Percentiles rank a stretch among this genome's conserved stretches.
phyloP scores from a whole-genome alignment of 768 basidiomycete genomes.

The Termitomyces sp. region DNA sequence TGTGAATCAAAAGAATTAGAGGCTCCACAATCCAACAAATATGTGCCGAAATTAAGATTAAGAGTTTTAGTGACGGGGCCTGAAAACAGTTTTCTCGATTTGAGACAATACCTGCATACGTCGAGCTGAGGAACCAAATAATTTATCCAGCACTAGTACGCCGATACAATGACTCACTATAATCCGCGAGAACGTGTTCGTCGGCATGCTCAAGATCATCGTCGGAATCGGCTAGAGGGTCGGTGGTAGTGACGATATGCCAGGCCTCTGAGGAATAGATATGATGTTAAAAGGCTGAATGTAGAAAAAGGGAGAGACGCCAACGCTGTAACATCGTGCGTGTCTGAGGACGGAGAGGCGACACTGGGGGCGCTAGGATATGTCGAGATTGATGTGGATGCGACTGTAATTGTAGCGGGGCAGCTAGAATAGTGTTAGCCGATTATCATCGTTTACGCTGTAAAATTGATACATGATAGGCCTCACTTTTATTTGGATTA shows the following conservation, averaged over 20 bases:
- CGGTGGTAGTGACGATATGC: constrained; percentile 58
- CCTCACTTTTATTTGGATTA: constrained; percentile 16
- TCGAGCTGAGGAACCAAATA: constrained; percentile 3
- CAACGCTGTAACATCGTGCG: constrained; percentile 46
- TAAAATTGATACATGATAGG: neutral
- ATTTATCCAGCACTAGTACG: neutral
- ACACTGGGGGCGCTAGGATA: constrained; percentile 15
- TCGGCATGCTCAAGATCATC: constrained; percentile 52
- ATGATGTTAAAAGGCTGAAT: constrained; percentile 1
- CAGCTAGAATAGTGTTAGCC: neutral
- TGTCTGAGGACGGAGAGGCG: constrained; percentile 22
- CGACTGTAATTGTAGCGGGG: constrained; percentile 10
- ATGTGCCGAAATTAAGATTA: neutral
- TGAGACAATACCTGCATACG: constrained; percentile 27
- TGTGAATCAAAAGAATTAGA: neutral
- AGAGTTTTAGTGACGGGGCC: neutral
- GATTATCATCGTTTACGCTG: neutral
- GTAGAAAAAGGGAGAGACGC: constrained; percentile 2
- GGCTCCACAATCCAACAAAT: neutral
- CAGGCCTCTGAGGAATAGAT: constrained; percentile 57
- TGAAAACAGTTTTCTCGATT: constrained; percentile 6
- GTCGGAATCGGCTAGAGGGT: constrained; percentile 74
- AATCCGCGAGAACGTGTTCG: constrained; percentile 58
- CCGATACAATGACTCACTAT: constrained; percentile 36
- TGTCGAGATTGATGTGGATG: constrained; percentile 8